Evolutionary conservation across 2,329 filamentous ascomycete species (phyloP), one percentile per base, ranked within the genome.

Genomic region (Bipolaris victoriae): DNA sequence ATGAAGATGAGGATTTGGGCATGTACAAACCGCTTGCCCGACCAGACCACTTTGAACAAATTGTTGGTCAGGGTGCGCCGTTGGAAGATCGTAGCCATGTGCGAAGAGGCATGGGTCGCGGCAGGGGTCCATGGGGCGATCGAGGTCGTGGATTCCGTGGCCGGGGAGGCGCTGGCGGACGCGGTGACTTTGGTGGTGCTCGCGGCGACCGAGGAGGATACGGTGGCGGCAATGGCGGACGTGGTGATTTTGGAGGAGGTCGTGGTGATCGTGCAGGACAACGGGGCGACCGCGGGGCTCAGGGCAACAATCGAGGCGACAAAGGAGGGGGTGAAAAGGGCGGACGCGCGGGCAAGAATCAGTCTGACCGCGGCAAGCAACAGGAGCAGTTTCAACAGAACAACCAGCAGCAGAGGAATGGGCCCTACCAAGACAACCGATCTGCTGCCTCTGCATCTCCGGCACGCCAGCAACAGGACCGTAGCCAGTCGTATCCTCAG

Each of bases 21-120:
- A 80, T 80, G 73, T 82, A 82, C 66, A 80, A 73, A 35, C 80
- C 80, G 6, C 72, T 82, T 18, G 76, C 78, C 44, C 69, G 80
- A 45, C 80, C 80, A 3, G 78, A 80, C 39, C 78, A 81, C 53
- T 77, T 82, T 43, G 75, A 78, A 39, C 70, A 80, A 44, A 72
- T 81, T 61, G 79, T 81, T 65, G 73, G 75, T 18, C 75, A 74
- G 39, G 72, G 70, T 33, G 73, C 76, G 16, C 76, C 76, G 20
- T 60, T 76, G 16, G 71, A 75, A 64, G 67, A 75, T 51, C 65
- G 74, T 16, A 76, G 73, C 49, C 74, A 76, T 52, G 72, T 76
- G 10, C 69, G 73, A 16, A 64, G 72, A 31, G 71, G 73, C n/a
- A 70, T 68, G 60, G 69, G 70, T 58, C 69, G 68, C 15, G 66